A percentile compares a stretch with the other conserved stretches of the same genome.
These are phyloP conservation scores for Tuber microsphaerosporum DNA, from an alignment of 495 filamentous ascomycete species.

Conservation along the genomic window DNA sequence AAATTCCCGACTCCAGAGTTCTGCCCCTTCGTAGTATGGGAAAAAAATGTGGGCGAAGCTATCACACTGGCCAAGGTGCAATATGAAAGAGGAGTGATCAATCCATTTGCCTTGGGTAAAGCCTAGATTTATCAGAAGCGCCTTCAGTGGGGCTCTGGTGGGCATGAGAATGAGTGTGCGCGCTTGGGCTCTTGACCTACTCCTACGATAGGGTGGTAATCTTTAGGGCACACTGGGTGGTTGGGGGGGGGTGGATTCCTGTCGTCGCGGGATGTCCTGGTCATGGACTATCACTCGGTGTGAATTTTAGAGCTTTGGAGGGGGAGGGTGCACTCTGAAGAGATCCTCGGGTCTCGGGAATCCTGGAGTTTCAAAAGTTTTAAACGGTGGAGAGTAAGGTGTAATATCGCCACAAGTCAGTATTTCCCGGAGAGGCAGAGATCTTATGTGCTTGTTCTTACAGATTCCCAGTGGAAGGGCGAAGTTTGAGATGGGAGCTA, in stretches of 20 bases:
- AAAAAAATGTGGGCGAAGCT: not conserved
- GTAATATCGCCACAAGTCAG: not conserved
- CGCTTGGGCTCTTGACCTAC: not conserved
- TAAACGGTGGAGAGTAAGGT: not conserved
- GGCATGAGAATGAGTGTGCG: not conserved
- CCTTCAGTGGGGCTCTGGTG: not conserved
- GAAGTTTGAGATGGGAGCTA: not conserved
- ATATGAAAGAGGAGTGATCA: not conserved
- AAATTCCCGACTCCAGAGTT: too few species aligned
- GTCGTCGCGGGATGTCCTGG: rapidly evolving
- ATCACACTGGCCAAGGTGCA: not conserved
- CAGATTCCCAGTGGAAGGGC: not conserved
- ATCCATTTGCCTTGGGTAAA: not conserved
- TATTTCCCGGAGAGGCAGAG: not conserved
- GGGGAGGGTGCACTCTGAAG: too few species aligned
- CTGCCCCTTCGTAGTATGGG: not conserved
- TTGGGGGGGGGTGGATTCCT: not conserved
- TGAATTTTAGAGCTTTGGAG: too few species aligned
- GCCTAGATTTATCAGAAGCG: not conserved
- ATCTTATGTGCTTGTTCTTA: not conserved
- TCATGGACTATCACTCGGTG: not conserved
- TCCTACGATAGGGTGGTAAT: not conserved
- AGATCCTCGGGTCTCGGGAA: too few species aligned
- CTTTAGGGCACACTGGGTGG: not conserved
- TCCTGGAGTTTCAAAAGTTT: too few species aligned